Evolutionary conservation across 78 protist species (phyloP), one percentile per base, ranked within the genome.

Genomic region (Monosiga brevicollis): DNA sequence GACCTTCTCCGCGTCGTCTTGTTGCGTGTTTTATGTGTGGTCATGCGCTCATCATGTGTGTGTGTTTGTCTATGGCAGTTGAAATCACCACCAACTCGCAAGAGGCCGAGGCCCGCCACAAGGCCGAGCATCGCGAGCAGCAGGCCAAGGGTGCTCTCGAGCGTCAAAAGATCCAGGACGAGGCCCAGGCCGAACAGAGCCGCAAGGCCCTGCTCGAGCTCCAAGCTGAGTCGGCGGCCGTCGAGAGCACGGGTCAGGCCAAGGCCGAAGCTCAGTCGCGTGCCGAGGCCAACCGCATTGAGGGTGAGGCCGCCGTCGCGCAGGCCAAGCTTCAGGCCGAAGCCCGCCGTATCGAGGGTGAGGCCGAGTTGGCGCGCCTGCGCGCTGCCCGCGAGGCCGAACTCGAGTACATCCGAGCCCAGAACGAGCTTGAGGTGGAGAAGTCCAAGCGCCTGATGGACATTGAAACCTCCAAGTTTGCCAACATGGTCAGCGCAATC

Each of bases 81-180:
- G 94, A 94, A 85, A 94, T 94, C 83, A 94, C 94, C 42, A 94
- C 96, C 83, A 90, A 86, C 87, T 90, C 94, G n/a, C 94, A 90
- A 86, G 94, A 94, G 87, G 94, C 94, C 43, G 75, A 89, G 32
- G 96, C 96, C 73, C 80, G 91, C 71, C 96, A 94, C 83, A 88
- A 88, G 77, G 93, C 94, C 73, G 91, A 87, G 88, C 86, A 86
- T 34, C 37, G 79, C 2, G 96, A 91, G 82, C 96, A 94, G 86
- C 89, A 83, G 86, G 96, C 96, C 73, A 77, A 78, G 77, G 94
- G 96, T 42, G 76, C 84, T 36, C 87, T 94, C 35, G 96, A 91
- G 80, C 85, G 94, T 40, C 93, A 87, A 82, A 84, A 86, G 89
- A 88, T 93, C 80, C 36, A n/a, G 75, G 96, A 91, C 78, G 90